phyloP scores from a whole-genome alignment of 306 rosid species.

The Dalbergia cultrata region DNA sequence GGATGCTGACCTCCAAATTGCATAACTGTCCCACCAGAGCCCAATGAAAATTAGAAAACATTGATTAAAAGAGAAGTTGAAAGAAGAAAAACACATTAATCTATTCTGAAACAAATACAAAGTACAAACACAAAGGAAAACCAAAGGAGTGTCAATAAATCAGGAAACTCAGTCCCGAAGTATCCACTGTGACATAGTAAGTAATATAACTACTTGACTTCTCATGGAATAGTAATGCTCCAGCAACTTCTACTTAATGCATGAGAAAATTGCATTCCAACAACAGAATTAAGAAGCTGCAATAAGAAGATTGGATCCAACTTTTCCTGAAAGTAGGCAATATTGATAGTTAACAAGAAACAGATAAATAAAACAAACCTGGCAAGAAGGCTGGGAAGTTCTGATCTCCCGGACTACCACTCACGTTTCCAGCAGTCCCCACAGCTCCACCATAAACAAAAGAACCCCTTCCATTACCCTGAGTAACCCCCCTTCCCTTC shows the following conservation, averaged over 20 bases:
- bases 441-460: slow-evolving; percentile 75
- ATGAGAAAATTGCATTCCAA: not conserved
- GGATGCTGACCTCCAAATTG: slow-evolving; percentile 99
- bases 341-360: slow-evolving; percentile 14
- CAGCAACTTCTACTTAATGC: not conserved
- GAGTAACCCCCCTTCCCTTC: slow-evolving; percentile 79
- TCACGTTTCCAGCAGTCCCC: slow-evolving; percentile 72
- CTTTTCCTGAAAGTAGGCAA: not conserved
- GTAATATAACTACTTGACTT: slow-evolving; percentile 5
- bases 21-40: slow-evolving; percentile 70
- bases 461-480: slow-evolving; percentile 80
- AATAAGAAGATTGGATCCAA: slow-evolving; percentile 1
- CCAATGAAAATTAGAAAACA: slow-evolving; percentile 27
- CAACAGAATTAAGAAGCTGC: not conserved
- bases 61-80: not conserved
- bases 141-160: not conserved
- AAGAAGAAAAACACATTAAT: not conserved
- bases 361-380: slow-evolving; percentile 58
- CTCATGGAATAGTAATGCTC: not conserved
- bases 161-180: not conserved
- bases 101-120: slow-evolving; percentile 6
- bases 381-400: slow-evolving; percentile 94
- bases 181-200: not conserved
- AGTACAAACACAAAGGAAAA: slow-evolving; percentile 23
- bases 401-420: slow-evolving; percentile 76